These are phyloP conservation scores for Irpex sp. DNA, from an alignment of 1,284 basidiomycete genomes.

Conservation along the genomic window DNA sequence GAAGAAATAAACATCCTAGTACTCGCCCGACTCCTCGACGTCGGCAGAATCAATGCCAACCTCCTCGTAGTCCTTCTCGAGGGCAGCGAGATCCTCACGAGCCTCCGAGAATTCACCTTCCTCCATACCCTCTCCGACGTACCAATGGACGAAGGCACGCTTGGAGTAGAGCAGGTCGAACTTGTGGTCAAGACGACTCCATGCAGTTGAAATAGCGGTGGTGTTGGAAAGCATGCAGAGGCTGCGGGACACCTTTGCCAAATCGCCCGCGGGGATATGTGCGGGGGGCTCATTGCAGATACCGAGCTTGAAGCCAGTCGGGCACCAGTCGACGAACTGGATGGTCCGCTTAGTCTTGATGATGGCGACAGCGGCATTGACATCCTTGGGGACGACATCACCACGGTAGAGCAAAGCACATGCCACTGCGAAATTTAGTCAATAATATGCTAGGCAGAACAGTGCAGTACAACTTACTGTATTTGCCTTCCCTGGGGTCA, in stretches of 20 bases:
- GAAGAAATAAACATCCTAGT: constrained; percentile 40
- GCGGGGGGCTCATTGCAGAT: constrained; percentile 90
- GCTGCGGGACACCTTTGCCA: constrained; percentile 83
- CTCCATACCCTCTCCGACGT: constrained; percentile 98
- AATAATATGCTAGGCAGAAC: not conserved
- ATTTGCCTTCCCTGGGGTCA: constrained; percentile 81
- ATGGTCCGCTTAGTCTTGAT: constrained; percentile 87
- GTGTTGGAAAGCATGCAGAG: constrained; percentile 91
- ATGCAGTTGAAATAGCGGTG: constrained; percentile 84
- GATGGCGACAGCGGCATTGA: constrained; percentile 80
- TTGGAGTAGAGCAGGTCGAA: constrained; percentile 96
- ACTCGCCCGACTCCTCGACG: constrained; percentile 77
- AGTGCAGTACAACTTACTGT: constrained; percentile 52
- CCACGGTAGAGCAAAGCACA: constrained; percentile 80
- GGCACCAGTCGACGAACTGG: constrained; percentile 90
- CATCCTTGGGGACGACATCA: constrained; percentile 89
- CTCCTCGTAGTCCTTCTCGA: constrained; percentile 97
- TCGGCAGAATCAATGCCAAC: constrained; percentile 91
- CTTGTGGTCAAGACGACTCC: constrained; percentile 95
- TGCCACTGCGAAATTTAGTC: constrained; percentile 45
- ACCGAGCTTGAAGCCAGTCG: constrained; percentile 86
- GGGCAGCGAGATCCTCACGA: constrained; percentile 93
- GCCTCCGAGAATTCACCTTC: constrained; percentile 99
- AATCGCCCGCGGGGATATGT: constrained; percentile 81
- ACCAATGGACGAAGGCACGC: constrained; percentile 93